Conservation (phyloP, 441 rosid genomes). For the Biscutella laevigata region DNA sequence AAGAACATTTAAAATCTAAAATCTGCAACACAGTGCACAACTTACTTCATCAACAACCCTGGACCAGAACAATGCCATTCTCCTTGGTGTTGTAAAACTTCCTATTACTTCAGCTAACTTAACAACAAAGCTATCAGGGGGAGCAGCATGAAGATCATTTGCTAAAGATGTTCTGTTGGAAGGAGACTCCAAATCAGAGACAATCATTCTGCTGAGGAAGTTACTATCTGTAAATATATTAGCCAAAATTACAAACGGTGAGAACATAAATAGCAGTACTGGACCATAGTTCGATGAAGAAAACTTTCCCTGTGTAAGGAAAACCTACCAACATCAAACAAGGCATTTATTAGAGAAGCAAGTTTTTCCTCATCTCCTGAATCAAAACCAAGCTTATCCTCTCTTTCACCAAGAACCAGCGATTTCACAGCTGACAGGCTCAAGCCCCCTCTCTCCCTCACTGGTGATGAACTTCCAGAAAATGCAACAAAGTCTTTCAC, state of each 20-base stretch:
- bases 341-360: slow-evolving; percentile 31
- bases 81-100: slow-evolving; percentile 58
- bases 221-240: slow-evolving; percentile 74
- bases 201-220: slow-evolving; percentile 64
- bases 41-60: slow-evolving; percentile 77
- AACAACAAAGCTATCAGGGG: slow-evolving; percentile 62
- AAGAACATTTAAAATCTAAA: background rate
- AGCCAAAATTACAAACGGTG: slow-evolving; percentile 55
- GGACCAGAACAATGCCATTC: slow-evolving; percentile 82
- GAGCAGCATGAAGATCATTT: slow-evolving; percentile 86
- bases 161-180: slow-evolving; percentile 35
- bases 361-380: slow-evolving; percentile 50
- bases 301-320: background rate
- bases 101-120: slow-evolving; percentile 92
- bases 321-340: slow-evolving; percentile 68
- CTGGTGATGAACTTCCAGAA: slow-evolving; percentile 73
- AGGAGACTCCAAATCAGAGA: slow-evolving; percentile 38
- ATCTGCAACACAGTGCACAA: background rate
- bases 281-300: background rate
- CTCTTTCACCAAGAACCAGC: slow-evolving; percentile 86
- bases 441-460: slow-evolving; percentile 69
- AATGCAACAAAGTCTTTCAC: slow-evolving; percentile 71
- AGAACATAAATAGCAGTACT: slow-evolving; percentile 29
- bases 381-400: slow-evolving; percentile 52
- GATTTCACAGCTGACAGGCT: slow-evolving; percentile 85